Conservation (phyloP, 306 rosid genomes). For the Geum urbanum region DNA sequence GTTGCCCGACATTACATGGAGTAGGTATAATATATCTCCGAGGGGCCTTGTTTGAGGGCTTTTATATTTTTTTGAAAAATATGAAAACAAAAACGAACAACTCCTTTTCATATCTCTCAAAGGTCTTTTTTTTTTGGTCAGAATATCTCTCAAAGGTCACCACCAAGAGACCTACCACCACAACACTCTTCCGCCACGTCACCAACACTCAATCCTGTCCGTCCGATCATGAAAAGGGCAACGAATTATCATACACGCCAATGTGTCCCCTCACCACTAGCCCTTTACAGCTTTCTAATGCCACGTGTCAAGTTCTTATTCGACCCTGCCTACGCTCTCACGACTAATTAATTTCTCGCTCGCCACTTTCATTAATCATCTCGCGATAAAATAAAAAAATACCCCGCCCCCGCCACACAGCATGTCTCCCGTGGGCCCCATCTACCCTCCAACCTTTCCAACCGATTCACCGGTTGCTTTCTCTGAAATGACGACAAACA, state of each 20-base stretch:
- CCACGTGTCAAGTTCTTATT: slow-evolving; percentile 28
- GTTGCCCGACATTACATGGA: too few relatives aligned
- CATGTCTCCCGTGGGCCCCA: slow-evolving; percentile 17
- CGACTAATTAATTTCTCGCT: neutral
- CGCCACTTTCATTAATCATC: neutral
- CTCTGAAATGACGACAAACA: slow-evolving; percentile 14
- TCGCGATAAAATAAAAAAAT: neutral
- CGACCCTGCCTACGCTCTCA: neutral
- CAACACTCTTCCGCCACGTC: neutral
- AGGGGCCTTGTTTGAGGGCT: too few relatives aligned
- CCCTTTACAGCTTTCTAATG: slow-evolving; percentile 21
- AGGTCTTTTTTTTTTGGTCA: too few relatives aligned
- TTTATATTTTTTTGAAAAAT: too few relatives aligned
- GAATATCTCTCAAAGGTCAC: slow-evolving; percentile 18
- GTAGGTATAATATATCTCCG: too few relatives aligned
- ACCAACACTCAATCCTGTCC: slow-evolving; percentile 15
- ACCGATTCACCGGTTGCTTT: slow-evolving; percentile 35
- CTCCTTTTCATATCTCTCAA: slow-evolving; percentile 22
- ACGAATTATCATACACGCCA: slow-evolving; percentile 27
- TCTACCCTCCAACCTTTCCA: slow-evolving; percentile 24
- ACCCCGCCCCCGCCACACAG: too few relatives aligned
- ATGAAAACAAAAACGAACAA: too few relatives aligned
- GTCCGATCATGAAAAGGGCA: slow-evolving; percentile 17
- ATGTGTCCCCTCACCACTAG: slow-evolving; percentile 14
- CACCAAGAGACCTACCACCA: neutral